These are phyloP conservation scores for Excoecaria agallocha DNA, from an alignment of 345 rosid species.

Conservation along the genomic window DNA sequence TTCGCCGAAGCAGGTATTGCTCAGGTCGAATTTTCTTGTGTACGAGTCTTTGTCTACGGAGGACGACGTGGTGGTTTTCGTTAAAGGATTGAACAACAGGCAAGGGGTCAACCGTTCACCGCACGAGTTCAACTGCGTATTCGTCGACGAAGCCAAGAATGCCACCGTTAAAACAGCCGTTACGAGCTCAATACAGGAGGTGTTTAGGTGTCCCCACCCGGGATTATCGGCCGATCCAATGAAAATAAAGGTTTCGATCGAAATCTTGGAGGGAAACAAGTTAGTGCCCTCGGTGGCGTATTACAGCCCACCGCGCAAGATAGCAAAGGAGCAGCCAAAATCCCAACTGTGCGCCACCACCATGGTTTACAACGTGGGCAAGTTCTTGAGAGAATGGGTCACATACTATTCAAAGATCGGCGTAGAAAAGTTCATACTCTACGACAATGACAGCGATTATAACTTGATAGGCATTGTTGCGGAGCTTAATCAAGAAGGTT, in stretches of 20 bases:
- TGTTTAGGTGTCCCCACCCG: constrained; percentile 72
- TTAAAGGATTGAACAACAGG: constrained; percentile 66
- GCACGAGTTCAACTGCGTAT: constrained; percentile 56
- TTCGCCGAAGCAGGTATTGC: constrained; percentile 33
- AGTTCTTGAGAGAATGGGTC: constrained; percentile 75
- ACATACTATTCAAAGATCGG: constrained; percentile 71
- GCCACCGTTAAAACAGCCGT: constrained; percentile 51
- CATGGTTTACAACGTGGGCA: constrained; percentile 82
- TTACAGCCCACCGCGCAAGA: constrained; percentile 40
- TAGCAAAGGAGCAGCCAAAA: constrained; percentile 12
- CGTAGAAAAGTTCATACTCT: constrained; percentile 61
- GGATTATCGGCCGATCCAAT: constrained; percentile 18
- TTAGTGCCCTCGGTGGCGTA: constrained; percentile 67
- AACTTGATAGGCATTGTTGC: constrained; percentile 36
- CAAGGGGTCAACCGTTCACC: constrained; percentile 51
- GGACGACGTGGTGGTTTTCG: constrained; percentile 70
- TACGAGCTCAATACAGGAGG: constrained; percentile 77
- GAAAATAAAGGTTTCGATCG: constrained; percentile 47
- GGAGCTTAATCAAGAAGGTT: constrained; percentile 46
- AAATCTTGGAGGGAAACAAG: constrained; percentile 31
- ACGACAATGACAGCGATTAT: constrained; percentile 80
- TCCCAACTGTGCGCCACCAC: constrained; percentile 58
- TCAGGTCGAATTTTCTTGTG: constrained; percentile 51
- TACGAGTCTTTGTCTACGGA: constrained; percentile 74
- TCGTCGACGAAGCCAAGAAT: constrained; percentile 32